Evolutionary conservation across 495 filamentous ascomycete genomes (phyloP).

Genomic region (Hypoxylon trugodes): DNA sequence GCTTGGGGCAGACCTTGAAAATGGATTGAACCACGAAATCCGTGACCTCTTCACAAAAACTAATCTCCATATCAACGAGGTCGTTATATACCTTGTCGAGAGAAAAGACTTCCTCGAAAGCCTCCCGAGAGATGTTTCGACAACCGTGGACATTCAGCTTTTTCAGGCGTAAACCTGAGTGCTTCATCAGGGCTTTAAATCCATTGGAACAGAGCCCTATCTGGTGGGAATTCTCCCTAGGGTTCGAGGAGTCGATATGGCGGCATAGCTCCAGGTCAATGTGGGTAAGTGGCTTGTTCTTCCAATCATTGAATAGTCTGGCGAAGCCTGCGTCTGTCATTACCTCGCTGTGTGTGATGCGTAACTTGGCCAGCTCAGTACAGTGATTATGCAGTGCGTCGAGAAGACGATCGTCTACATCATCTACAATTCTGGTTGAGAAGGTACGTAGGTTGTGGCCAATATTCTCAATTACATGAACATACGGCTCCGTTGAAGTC

Average conservation of each 20-base stretch:
- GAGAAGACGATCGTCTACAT: slow-evolving; percentile 68
- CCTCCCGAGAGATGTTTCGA: slow-evolving; percentile 72
- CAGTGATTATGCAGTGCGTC: slow-evolving; percentile 73
- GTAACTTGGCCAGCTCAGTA: slow-evolving; percentile 72
- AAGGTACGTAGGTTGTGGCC: slow-evolving; percentile 74
- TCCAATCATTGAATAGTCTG: slow-evolving; percentile 77
- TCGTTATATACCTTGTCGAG: slow-evolving; percentile 66
- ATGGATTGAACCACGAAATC: slow-evolving; percentile 77
- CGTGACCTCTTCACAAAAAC: slow-evolving; percentile 78
- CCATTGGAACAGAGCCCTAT: slow-evolving; percentile 77
- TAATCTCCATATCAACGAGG: slow-evolving; percentile 75
- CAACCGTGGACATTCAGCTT: slow-evolving; percentile 78
- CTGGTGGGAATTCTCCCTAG: slow-evolving; percentile 64
- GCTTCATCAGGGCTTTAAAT: slow-evolving; percentile 82
- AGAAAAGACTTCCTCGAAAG: slow-evolving; percentile 76
- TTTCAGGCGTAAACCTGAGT: slow-evolving; percentile 71
- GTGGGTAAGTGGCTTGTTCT: slow-evolving; percentile 71
- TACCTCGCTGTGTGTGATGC: slow-evolving; percentile 76
- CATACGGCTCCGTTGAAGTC: slow-evolving; percentile 63
- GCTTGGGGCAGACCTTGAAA: slow-evolving; percentile 74
- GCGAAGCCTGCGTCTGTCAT: slow-evolving; percentile 76
- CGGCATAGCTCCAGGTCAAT: slow-evolving; percentile 79
- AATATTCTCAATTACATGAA: slow-evolving; percentile 64
- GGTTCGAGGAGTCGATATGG: slow-evolving; percentile 69
- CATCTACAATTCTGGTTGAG: slow-evolving; percentile 68